Base-by-base conservation (phyloP, 495 filamentous ascomycete species). In the Cladorrhinum samala region DNA sequence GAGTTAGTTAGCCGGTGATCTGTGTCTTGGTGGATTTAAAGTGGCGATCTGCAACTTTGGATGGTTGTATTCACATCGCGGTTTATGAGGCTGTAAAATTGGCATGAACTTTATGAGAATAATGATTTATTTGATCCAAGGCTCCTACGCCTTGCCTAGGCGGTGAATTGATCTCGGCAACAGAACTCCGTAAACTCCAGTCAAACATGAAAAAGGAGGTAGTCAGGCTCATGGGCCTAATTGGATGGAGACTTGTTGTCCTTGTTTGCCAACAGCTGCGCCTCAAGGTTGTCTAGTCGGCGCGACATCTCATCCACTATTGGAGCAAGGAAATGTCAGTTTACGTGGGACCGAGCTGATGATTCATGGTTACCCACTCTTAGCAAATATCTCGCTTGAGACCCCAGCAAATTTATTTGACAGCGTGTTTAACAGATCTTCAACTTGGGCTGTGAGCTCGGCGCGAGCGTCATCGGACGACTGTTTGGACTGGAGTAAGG, bases 291-390 rank as follows among this genome's bases (percentile, higher is more conserved):
- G 65, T 97, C 92, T 3, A 97, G 71, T 16, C 92, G 85, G 54
- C 85, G 77, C 11, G 89, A 85, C 92, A 97, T 96, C 50, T 96
- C 93, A 61, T 97, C 92, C 84, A 97, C 91, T 96, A 56, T 25
- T 36, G 2, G n/a, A 18, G 2, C 30, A 21, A 20, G 5, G 27
- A 19, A 14, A 33, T 8, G 25, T n/a, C n/a, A n/a, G n/a, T n/a
- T n/a, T n/a, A n/a, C n/a, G n/a, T n/a, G n/a, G n/a, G n/a, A n/a
- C n/a, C n/a, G n/a, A n/a, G n/a, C n/a, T n/a, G n/a, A n/a, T n/a
- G n/a, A 40, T 1, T 30, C 24, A 27, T 39, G 27, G n/a, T 19
- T 21, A 75, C 84, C 43, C 72, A 95, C 91, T 86, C 68, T 96
- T 96, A 36, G 84, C 79, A 60, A 95, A 89, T 44, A 98, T 83